These are phyloP conservation scores for Colletotrichum spaethianum DNA, from an alignment of 2,329 filamentous ascomycete species.

Conservation along the genomic window DNA sequence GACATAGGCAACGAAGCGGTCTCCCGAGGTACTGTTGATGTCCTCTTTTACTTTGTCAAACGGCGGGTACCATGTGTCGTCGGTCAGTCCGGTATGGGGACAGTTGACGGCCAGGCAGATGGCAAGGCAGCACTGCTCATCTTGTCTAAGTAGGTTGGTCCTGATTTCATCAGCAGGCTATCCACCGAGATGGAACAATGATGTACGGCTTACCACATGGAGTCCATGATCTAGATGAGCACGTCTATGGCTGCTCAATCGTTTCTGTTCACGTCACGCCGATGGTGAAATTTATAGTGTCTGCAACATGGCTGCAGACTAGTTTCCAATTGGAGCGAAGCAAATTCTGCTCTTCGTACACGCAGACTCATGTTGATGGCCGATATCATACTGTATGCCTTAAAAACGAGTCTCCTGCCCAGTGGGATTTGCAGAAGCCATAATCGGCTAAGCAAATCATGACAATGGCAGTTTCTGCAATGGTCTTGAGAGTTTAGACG, in stretches of 20 bases:
- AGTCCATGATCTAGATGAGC: background rate
- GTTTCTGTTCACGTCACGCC: background rate
- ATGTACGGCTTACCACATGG: conserved; percentile 3
- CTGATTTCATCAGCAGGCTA: conserved; percentile 1
- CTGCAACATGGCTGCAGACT: background rate
- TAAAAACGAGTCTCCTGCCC: background rate
- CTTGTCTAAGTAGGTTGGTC: conserved; percentile 18
- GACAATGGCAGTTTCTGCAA: background rate
- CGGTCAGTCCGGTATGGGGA: background rate
- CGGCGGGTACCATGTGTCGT: conserved; percentile 14
- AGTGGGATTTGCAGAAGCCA: background rate
- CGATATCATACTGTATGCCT: background rate
- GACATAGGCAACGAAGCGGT: conserved; percentile 3
- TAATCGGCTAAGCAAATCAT: background rate
- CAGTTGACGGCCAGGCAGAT: conserved; percentile 19
- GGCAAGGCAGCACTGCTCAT: conserved; percentile 14
- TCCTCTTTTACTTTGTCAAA: conserved; percentile 13
- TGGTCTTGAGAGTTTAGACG: background rate
- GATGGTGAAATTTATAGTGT: conserved; percentile 3
- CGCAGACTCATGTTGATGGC: background rate
- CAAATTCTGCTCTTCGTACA: background rate
- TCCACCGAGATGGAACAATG: background rate
- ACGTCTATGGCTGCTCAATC: background rate
- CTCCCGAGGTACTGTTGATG: conserved; percentile 8
- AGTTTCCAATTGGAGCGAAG: background rate